These are phyloP conservation scores for Takakia lepidozioides DNA, from an alignment of 225 moss, liverwort and hornwort species.

Conservation along the genomic window DNA sequence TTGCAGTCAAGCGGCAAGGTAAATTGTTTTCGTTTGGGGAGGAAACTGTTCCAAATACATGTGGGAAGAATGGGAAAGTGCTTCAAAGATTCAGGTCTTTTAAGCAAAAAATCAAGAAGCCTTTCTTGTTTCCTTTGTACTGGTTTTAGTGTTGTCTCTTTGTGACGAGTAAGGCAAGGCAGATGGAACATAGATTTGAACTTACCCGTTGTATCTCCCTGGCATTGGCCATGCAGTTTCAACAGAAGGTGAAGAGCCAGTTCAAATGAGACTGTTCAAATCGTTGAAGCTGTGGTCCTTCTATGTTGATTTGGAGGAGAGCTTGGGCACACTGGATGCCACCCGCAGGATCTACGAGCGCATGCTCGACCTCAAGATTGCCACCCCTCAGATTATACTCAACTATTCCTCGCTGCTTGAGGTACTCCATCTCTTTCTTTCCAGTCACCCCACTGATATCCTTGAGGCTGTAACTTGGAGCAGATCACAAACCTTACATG, in stretches of 20 bases:
- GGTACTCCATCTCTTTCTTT: slow-evolving; percentile 24
- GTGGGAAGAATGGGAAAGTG: too few species aligned
- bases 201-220: too few species aligned
- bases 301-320: slow-evolving; percentile 93
- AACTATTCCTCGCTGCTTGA: slow-evolving; percentile 88
- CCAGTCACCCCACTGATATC: not conserved
- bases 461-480: not conserved
- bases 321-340: slow-evolving; percentile 73
- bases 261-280: slow-evolving; percentile 74
- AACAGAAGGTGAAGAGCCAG: slow-evolving; percentile 75
- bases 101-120: too few species aligned
- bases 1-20: slow-evolving; percentile 73
- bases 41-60: too few species aligned
- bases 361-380: slow-evolving; percentile 86
- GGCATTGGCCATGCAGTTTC: slow-evolving; percentile 45
- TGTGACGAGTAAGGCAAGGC: too few species aligned
- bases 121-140: too few species aligned
- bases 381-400: slow-evolving; percentile 87
- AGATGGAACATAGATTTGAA: too few species aligned
- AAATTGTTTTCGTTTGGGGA: slow-evolving; percentile 6
- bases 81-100: too few species aligned
- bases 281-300: slow-evolving; percentile 93
- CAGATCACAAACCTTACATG: too few species aligned
- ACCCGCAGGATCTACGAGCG: slow-evolving; percentile 82
- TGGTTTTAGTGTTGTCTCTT: too few species aligned